Percentiles rank a stretch among this genome's conserved stretches.
Conservation (phyloP, 2,329 filamentous ascomycete species). For the Cyphellophora europaea region DNA sequence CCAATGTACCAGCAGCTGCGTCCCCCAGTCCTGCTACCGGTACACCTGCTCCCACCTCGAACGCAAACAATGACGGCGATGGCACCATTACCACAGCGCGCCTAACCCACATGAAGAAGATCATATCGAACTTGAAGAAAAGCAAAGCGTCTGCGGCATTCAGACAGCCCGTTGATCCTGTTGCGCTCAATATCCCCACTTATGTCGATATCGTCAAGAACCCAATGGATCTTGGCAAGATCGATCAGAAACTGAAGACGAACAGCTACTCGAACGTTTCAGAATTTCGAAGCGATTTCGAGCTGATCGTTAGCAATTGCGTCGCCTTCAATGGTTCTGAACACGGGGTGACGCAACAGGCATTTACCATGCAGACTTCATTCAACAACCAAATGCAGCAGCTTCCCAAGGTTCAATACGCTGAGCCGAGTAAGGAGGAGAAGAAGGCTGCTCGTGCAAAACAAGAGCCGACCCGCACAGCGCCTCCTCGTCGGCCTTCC, state of each 20-base stretch:
- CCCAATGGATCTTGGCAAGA: slow-evolving; percentile 75
- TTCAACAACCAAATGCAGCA: slow-evolving; percentile 50
- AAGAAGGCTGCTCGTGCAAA: slow-evolving; percentile 45
- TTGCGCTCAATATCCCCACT: slow-evolving; percentile 66
- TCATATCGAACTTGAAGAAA: slow-evolving; percentile 55
- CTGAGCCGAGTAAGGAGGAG: slow-evolving; percentile 53
- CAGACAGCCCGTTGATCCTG: slow-evolving; percentile 63
- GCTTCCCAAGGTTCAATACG: slow-evolving; percentile 46
- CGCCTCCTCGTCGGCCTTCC: slow-evolving; percentile 40
- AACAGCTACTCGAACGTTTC: slow-evolving; percentile 61
- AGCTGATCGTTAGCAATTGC: slow-evolving; percentile 71
- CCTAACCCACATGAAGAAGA: slow-evolving; percentile 18
- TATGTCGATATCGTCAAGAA: slow-evolving; percentile 64
- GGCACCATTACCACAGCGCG: slow-evolving; percentile 14
- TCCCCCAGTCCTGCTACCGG: slow-evolving; percentile 20
- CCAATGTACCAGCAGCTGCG: slow-evolving; percentile 29
- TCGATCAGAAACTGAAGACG: slow-evolving; percentile 71
- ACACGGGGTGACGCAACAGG: slow-evolving; percentile 63
- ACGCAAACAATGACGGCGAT: slow-evolving; percentile 7
- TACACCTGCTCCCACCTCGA: slow-evolving; percentile 8
- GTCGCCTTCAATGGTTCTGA: slow-evolving; percentile 70
- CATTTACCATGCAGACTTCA: slow-evolving; percentile 50
- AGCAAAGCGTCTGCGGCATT: slow-evolving; percentile 73
- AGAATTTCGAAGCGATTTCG: slow-evolving; percentile 64
- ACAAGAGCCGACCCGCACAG: slow-evolving; percentile 27